These are phyloP conservation scores for Nepenthes mirabilis DNA, from an alignment of 148 eudicot genomes.

Conservation along the genomic window DNA sequence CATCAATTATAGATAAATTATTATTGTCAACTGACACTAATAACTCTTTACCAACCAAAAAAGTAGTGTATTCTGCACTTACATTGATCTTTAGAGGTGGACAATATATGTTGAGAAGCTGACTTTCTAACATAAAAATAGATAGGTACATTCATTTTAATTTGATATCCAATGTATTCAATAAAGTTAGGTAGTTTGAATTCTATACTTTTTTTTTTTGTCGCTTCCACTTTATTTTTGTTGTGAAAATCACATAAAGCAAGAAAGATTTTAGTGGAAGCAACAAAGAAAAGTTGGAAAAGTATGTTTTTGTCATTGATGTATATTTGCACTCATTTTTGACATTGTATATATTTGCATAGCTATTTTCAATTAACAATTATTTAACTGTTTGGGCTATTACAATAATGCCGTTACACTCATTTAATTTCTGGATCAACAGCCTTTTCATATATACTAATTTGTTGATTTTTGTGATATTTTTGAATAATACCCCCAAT, in stretches of 20 bases:
- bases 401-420: too few relatives aligned
- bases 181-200: slow-evolving; percentile 14
- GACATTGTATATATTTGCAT: too few relatives aligned
- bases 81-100: too few relatives aligned
- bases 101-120: not conserved
- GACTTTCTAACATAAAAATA: not conserved
- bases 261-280: slow-evolving; percentile 69
- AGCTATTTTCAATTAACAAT: too few relatives aligned
- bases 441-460: too few relatives aligned
- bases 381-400: too few relatives aligned
- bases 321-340: slow-evolving; percentile 6
- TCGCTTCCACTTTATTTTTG: slow-evolving; percentile 86
- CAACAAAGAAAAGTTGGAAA: slow-evolving; percentile 95
- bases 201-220: slow-evolving; percentile 95
- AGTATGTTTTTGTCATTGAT: not conserved
- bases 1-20: slow-evolving; percentile 10
- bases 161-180: not conserved
- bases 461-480: too few relatives aligned
- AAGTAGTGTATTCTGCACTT: not conserved
- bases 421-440: too few relatives aligned
- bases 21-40: not conserved
- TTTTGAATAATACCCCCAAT: too few relatives aligned
- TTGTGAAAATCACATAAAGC: slow-evolving; percentile 26
- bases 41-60: not conserved
- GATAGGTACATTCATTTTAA: not conserved